A percentile compares a stretch with the other conserved stretches of the same genome.
phyloP scores from a whole-genome alignment of 2,329 filamentous ascomycete genomes.

The Mycocentrospora acerina region DNA sequence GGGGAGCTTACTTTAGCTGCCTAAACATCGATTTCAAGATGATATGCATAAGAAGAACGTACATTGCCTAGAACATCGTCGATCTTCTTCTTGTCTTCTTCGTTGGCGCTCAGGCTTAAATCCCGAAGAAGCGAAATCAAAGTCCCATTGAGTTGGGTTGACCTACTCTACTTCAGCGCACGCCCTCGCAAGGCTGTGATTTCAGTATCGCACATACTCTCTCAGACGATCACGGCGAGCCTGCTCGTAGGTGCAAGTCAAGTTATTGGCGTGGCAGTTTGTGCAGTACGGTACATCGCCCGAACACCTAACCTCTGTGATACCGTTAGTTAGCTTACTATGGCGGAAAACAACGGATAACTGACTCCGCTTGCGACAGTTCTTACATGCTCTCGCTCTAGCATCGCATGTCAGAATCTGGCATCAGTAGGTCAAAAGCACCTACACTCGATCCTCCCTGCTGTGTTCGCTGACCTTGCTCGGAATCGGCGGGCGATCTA shows the following conservation, averaged over 20 bases:
- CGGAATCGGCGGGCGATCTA: slow-evolving; percentile 8
- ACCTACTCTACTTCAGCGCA: slow-evolving; percentile 7
- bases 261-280: slow-evolving; percentile 14
- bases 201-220: slow-evolving; percentile 12
- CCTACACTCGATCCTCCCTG: slow-evolving; percentile 23
- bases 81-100: slow-evolving; percentile 18
- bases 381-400: slow-evolving; percentile 26
- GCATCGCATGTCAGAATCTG: neutral
- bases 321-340: neutral
- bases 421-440: neutral
- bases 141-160: slow-evolving; percentile 21
- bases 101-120: slow-evolving; percentile 14
- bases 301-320: slow-evolving; percentile 26
- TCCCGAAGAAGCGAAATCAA: slow-evolving; percentile 19
- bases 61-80: slow-evolving; percentile 20
- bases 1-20: neutral
- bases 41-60: neutral
- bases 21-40: neutral
- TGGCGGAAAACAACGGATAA: neutral
- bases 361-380: slow-evolving; percentile 25
- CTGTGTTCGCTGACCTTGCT: slow-evolving; percentile 5
- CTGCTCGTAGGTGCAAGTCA: slow-evolving; percentile 24
- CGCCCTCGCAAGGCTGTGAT: too few species aligned
- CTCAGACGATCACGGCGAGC: slow-evolving; percentile 25
- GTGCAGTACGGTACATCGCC: slow-evolving; percentile 22